Percentiles rank a stretch among this genome's conserved stretches.
Conservation (phyloP, 2,329 filamentous ascomycete species). For the Balansia obtecta region DNA sequence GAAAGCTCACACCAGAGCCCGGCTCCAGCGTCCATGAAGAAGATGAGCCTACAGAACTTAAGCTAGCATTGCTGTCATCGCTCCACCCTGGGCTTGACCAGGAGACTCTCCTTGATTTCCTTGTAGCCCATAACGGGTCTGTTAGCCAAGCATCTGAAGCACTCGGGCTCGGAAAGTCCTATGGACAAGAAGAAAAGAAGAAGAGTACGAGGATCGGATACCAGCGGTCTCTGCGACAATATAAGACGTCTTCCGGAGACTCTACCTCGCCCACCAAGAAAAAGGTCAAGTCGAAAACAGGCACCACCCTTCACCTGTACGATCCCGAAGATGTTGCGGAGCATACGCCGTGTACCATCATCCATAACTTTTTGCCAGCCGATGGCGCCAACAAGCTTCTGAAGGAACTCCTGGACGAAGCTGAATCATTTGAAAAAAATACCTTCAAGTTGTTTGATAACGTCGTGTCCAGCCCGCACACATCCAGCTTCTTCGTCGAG, state of each 20-base stretch:
- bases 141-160: conserved; percentile 51
- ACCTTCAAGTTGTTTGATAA: conserved; percentile 83
- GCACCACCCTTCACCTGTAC: conserved; percentile 73
- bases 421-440: conserved; percentile 54
- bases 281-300: conserved; percentile 56
- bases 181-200: conserved; percentile 20
- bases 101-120: conserved; percentile 60
- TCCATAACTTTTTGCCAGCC: conserved; percentile 75
- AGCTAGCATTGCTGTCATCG: conserved; percentile 73
- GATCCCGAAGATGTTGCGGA: conserved; percentile 67
- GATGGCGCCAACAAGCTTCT: conserved; percentile 64
- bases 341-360: conserved; percentile 80
- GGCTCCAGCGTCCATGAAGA: conserved; percentile 13
- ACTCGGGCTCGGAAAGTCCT: conserved; percentile 26
- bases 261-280: conserved; percentile 23
- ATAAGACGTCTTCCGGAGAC: conserved; percentile 20
- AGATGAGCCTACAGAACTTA: conserved; percentile 71
- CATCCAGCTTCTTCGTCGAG: conserved; percentile 71
- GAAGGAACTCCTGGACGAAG: conserved; percentile 61
- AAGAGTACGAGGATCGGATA: conserved; percentile 32
- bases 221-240: conserved; percentile 51
- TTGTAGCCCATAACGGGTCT: conserved; percentile 67
- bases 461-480: conserved; percentile 75
- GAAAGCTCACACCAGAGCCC: conserved; percentile 24
- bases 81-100: conserved; percentile 54